Evolutionary conservation across 78 protist species (phyloP), one percentile per base, ranked within the genome.

Genomic region (Dictyostelium firmibasis): DNA sequence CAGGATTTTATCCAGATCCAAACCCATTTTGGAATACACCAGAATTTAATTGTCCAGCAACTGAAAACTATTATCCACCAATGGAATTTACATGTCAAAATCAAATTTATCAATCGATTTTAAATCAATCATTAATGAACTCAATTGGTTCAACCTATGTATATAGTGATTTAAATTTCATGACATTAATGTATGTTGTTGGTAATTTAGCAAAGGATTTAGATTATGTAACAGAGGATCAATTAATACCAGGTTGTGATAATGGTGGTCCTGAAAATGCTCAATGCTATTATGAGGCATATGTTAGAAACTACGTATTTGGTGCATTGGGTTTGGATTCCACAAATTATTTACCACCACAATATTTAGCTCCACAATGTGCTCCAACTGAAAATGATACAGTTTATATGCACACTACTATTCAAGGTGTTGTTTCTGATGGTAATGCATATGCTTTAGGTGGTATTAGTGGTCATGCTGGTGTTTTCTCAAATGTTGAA

Each of bases 381-480:
- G 96, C 97, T 16, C 98, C 98, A 83, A 89, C 96, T 35, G 83
- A 77, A 60, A 92, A 95, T 74, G 98, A 97, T 74, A 86, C 96
- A 4, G 29, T 72, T 14, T 97, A 97, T 70, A 79, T 75, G 79
- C 96, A 97, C 27, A 70, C 86, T 5, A 85, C 93, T 14, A 88
- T 94, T 38, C 96, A 94, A 69, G 95, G 98, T 74, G 89, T 83
- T 25, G 98, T 97, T 14, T 82, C 92, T 33, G 98, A 97, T 84
- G 96, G 91, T 25, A 97, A 97, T 81, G 95, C 98, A 18, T 97
- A 95, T 84, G 97, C 97, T 5, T 75, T 95, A 85, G 98, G 98
- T 35, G 98, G 98, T 38, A 74, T 95, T 10, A 25, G 95, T 31
- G 98, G 98, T 8, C 98, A 97, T 44, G 98, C 98, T 6, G 98